These are phyloP conservation scores for Mycena maculata DNA, from an alignment of 768 basidiomycete genomes.

Conservation along the genomic window DNA sequence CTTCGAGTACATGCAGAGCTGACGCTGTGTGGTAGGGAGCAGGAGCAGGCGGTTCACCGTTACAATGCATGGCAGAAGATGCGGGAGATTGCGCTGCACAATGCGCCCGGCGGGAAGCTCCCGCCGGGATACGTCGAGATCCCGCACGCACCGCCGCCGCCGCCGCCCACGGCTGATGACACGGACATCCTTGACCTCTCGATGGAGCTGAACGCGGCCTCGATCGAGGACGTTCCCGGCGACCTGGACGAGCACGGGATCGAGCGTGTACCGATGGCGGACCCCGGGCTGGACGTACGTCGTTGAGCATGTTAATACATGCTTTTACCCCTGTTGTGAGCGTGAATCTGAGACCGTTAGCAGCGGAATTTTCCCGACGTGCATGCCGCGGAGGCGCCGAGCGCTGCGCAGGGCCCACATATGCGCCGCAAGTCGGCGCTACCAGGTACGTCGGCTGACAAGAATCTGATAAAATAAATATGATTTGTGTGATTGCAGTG, in stretches of 20 bases:
- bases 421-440: slow-evolving; percentile 95
- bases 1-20: background rate
- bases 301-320: slow-evolving; percentile 17
- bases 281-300: slow-evolving; percentile 88
- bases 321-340: slow-evolving; percentile 9
- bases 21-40: slow-evolving; percentile 68
- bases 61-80: slow-evolving; percentile 93
- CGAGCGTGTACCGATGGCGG: slow-evolving; percentile 92
- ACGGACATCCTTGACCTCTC: slow-evolving; percentile 89
- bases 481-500: slow-evolving; percentile 58
- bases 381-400: slow-evolving; percentile 66
- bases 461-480: slow-evolving; percentile 26
- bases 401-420: slow-evolving; percentile 75
- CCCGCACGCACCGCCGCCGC: slow-evolving; percentile 79
- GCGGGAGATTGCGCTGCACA: slow-evolving; percentile 79
- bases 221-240: slow-evolving; percentile 78
- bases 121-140: slow-evolving; percentile 79
- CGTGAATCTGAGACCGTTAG: slow-evolving; percentile 32
- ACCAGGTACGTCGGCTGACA: slow-evolving; percentile 68
- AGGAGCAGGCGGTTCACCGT: slow-evolving; percentile 84
- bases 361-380: slow-evolving; percentile 78
- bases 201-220: slow-evolving; percentile 87
- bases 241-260: slow-evolving; percentile 85
- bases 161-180: slow-evolving; percentile 82
- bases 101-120: slow-evolving; percentile 73